Evolutionary conservation across 305 asterid species (phyloP).

Genomic region (Withania somnifera): DNA sequence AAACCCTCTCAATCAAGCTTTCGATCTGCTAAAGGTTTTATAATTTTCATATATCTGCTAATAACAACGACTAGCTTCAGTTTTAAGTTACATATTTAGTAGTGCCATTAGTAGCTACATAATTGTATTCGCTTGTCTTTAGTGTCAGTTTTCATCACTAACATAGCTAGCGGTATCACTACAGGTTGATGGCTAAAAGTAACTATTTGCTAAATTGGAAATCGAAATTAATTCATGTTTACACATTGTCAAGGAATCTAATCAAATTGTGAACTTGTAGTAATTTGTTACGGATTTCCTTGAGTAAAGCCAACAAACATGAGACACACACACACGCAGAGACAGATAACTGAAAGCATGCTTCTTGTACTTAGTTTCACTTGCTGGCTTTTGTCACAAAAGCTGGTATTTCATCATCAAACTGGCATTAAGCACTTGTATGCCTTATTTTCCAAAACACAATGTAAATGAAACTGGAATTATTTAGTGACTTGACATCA

Average conservation of each 20-base stretch:
- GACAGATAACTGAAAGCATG: background rate
- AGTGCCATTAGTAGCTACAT: background rate
- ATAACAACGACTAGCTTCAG: background rate
- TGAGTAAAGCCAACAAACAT: background rate
- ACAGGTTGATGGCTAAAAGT: background rate
- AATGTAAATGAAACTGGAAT: background rate
- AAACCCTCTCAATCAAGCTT: background rate
- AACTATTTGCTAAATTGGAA: background rate
- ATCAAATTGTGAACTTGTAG: background rate
- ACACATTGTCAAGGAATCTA: background rate
- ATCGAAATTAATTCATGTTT: background rate
- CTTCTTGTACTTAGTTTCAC: background rate
- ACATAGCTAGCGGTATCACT: background rate
- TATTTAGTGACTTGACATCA: background rate
- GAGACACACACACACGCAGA: background rate
- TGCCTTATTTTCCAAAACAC: background rate
- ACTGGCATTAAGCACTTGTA: background rate
- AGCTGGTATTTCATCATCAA: background rate
- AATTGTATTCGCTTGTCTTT: background rate
- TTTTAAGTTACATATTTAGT: background rate
- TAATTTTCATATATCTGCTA: background rate
- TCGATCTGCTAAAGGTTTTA: background rate
- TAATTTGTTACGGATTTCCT: background rate
- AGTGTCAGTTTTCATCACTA: background rate
- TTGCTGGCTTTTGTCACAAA: background rate